A percentile compares a stretch with the other conserved stretches of the same genome.
phyloP scores from a whole-genome alignment of 345 rosid genomes.

The Citrus cavaleriei region DNA sequence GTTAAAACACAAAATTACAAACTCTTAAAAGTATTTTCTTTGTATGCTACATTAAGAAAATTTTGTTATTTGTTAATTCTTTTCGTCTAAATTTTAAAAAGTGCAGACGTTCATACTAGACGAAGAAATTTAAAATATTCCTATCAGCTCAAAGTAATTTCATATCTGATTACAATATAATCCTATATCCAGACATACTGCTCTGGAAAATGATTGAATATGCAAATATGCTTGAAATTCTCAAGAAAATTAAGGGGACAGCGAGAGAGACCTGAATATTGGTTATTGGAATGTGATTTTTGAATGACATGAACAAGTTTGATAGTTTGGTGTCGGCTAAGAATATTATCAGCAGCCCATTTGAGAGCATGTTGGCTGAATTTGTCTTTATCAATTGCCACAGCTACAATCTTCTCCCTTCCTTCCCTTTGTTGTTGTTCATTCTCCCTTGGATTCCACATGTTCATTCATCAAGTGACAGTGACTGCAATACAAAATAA shows the following conservation, averaged over 20 bases:
- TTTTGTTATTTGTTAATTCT: too few relatives aligned
- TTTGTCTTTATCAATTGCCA: slow-evolving; percentile 45
- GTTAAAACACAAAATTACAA: too few relatives aligned
- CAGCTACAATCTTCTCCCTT: slow-evolving; percentile 32
- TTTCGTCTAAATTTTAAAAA: too few relatives aligned
- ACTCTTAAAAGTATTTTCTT: too few relatives aligned
- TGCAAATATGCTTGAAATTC: too few relatives aligned
- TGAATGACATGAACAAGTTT: slow-evolving; percentile 65
- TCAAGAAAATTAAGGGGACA: neutral
- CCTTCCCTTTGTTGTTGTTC: slow-evolving; percentile 12
- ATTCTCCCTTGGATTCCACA: slow-evolving; percentile 23
- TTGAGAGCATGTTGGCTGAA: slow-evolving; percentile 41
- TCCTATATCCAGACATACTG: too few relatives aligned
- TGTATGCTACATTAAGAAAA: too few relatives aligned
- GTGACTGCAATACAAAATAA: neutral
- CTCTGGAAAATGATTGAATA: neutral
- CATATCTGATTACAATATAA: too few relatives aligned
- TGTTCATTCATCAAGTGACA: neutral
- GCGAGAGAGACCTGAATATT: neutral
- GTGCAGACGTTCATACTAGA: too few relatives aligned
- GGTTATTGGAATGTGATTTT: slow-evolving; percentile 3
- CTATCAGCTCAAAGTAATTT: too few relatives aligned
- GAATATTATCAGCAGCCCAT: slow-evolving; percentile 50
- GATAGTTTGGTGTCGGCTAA: slow-evolving; percentile 31
- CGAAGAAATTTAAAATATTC: neutral